Conservation (phyloP, 768 basidiomycete species). For the Glaciozyma antarctica region DNA sequence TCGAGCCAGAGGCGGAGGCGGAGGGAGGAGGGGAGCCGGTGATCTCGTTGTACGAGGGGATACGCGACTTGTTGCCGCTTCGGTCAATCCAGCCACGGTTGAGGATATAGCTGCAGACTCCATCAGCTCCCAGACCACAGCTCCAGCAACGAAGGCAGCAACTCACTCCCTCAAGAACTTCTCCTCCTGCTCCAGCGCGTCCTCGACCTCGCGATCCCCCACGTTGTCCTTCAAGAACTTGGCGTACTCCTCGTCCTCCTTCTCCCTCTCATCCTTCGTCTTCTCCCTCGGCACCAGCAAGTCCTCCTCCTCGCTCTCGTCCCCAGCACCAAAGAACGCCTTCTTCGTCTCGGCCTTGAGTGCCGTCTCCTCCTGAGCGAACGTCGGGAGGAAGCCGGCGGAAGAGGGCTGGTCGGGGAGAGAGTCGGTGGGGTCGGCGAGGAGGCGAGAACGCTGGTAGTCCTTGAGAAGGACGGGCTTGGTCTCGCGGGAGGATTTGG, state of each 20-base stretch:
- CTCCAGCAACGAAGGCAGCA: slow-evolving; percentile 7
- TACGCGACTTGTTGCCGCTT: slow-evolving; percentile 44
- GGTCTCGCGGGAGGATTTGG: slow-evolving; percentile 10
- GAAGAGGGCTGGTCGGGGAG: slow-evolving; percentile 32
- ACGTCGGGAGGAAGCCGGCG: slow-evolving; percentile 51
- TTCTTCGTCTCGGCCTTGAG: slow-evolving; percentile 73
- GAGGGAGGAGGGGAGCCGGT: slow-evolving; percentile 40
- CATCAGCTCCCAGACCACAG: not conserved
- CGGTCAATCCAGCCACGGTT: slow-evolving; percentile 96
- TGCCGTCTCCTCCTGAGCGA: slow-evolving; percentile 64
- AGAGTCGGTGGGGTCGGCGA: slow-evolving; percentile 33
- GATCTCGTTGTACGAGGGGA: slow-evolving; percentile 80
- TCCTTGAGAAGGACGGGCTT: slow-evolving; percentile 41
- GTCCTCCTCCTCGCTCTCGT: slow-evolving; percentile 51
- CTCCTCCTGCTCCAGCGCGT: slow-evolving; percentile 55
- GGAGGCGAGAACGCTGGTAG: slow-evolving; percentile 40
- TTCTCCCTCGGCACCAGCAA: slow-evolving; percentile 65
- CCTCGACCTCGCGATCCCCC: slow-evolving; percentile 57
- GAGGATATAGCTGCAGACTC: slow-evolving; percentile 67
- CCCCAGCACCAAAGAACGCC: slow-evolving; percentile 52
- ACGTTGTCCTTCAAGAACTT: slow-evolving; percentile 71
- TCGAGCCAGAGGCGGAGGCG: not conserved
- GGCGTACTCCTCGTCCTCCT: slow-evolving; percentile 77
- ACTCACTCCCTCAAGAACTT: slow-evolving; percentile 27
- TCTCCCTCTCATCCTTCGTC: slow-evolving; percentile 63